Conservation (phyloP, 2,329 filamentous ascomycete genomes). For the Aspergillus ibericus region DNA sequence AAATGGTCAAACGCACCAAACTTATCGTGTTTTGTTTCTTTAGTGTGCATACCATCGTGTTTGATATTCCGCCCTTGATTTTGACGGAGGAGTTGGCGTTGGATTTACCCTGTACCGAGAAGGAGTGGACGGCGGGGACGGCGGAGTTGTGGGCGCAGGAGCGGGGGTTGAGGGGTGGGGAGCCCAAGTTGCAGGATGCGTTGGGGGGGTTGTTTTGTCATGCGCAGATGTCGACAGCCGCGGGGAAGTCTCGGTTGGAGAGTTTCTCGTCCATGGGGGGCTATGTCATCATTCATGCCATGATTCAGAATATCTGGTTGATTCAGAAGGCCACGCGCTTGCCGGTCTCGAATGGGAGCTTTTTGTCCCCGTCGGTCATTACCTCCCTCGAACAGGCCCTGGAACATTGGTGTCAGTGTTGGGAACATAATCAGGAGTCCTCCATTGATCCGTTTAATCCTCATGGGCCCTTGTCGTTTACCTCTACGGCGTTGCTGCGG, state of each 20-base stretch:
- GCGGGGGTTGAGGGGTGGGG: slow-evolving; percentile 22
- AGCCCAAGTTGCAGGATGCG: slow-evolving; percentile 31
- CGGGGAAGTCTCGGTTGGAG: no score
- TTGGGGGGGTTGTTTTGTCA: slow-evolving; percentile 27
- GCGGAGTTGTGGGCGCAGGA: slow-evolving; percentile 27
- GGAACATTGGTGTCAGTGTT: slow-evolving; percentile 38
- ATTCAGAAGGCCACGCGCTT: slow-evolving; percentile 35
- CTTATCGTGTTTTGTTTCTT: slow-evolving; percentile 38
- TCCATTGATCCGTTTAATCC: slow-evolving; percentile 37
- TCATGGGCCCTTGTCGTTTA: slow-evolving; percentile 35
- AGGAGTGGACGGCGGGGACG: slow-evolving; percentile 31
- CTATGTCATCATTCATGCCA: slow-evolving; percentile 34
- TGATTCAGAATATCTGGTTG: slow-evolving; percentile 37
- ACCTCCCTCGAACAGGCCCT: slow-evolving; percentile 32
- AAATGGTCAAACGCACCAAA: slow-evolving; percentile 33
- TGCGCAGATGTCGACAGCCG: no score
- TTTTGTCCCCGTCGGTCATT: slow-evolving; percentile 26
- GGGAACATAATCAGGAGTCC: slow-evolving; percentile 38
- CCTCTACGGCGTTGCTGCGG: slow-evolving; percentile 34
- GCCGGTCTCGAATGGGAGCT: slow-evolving; percentile 20
- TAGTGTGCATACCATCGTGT: slow-evolving; percentile 39
- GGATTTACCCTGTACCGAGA: slow-evolving; percentile 35
- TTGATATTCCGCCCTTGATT: slow-evolving; percentile 33
- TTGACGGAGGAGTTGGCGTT: slow-evolving; percentile 32
- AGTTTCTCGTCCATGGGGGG: slow-evolving; percentile 35